Evolutionary conservation across 257 asterid genomes (phyloP).

Genomic region (Nicotiana tomentosiformis): DNA sequence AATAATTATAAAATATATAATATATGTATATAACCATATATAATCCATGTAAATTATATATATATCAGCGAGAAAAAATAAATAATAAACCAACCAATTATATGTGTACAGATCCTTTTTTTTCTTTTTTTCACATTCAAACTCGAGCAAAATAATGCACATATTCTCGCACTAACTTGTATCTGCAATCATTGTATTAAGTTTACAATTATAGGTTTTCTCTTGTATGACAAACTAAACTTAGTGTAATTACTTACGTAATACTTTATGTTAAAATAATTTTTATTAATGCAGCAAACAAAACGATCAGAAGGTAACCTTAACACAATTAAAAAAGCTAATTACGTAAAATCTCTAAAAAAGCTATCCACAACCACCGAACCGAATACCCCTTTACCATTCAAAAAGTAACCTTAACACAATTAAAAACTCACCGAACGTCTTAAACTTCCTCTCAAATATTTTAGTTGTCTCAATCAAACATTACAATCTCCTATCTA

Average conservation of each 20-base stretch:
- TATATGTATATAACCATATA: no score
- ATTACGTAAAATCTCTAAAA: not conserved
- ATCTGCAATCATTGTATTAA: no score
- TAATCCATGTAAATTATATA: no score
- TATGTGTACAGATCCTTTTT: no score
- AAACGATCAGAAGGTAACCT: not conserved
- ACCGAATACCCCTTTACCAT: not conserved
- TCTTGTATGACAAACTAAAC: not conserved
- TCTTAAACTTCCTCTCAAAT: not conserved
- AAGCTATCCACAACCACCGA: not conserved
- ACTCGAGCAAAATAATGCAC: not conserved
- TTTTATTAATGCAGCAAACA: not conserved
- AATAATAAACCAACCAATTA: no score
- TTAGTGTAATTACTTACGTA: not conserved
- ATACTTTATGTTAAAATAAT: not conserved
- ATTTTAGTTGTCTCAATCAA: slow-evolving; percentile 12
- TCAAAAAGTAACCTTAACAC: not conserved
- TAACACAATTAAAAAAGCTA: not conserved
- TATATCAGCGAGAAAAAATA: no score
- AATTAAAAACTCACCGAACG: not conserved
- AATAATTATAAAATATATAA: no score
- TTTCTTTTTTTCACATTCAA: not conserved
- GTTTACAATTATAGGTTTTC: not conserved
- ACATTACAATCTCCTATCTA: not conserved
- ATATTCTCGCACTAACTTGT: not conserved